Percentiles rank a stretch among this genome's conserved stretches.
Evolutionary conservation across 2,329 filamentous ascomycete species (phyloP).

Genomic region (Colletotrichum costaricense): DNA sequence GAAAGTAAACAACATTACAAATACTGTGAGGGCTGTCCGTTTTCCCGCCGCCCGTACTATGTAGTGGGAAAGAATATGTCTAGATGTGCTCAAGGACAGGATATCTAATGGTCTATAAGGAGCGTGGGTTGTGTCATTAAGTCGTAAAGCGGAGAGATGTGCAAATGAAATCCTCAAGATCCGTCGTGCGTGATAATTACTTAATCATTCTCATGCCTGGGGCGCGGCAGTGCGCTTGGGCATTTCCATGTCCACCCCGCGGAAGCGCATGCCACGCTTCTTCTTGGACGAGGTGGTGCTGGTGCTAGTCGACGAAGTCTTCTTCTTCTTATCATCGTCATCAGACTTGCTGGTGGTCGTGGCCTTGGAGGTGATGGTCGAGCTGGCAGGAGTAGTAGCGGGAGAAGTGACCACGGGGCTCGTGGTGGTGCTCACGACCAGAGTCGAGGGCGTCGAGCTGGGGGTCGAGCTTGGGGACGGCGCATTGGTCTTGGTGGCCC

Average conservation of each 20-base stretch:
- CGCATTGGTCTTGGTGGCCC: constrained; percentile 36
- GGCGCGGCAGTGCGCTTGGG: constrained; percentile 21
- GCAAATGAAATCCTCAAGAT: too few species aligned
- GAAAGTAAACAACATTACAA: background rate
- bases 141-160: background rate
- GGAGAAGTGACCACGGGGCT: background rate
- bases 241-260: constrained; percentile 10
- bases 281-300: constrained; percentile 8
- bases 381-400: background rate
- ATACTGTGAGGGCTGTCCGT: background rate
- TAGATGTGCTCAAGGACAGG: background rate
- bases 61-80: background rate
- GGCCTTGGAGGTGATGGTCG: background rate
- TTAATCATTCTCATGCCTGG: background rate
- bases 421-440: background rate
- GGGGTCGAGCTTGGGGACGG: background rate
- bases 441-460: background rate
- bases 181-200: background rate
- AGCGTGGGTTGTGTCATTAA: background rate
- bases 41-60: background rate
- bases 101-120: constrained; percentile 15
- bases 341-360: constrained; percentile 11
- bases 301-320: background rate
- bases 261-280: constrained; percentile 18
- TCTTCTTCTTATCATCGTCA: constrained; percentile 17